Conservation (phyloP, 78 protist species). For the Dictyostelium firmibasis region DNA sequence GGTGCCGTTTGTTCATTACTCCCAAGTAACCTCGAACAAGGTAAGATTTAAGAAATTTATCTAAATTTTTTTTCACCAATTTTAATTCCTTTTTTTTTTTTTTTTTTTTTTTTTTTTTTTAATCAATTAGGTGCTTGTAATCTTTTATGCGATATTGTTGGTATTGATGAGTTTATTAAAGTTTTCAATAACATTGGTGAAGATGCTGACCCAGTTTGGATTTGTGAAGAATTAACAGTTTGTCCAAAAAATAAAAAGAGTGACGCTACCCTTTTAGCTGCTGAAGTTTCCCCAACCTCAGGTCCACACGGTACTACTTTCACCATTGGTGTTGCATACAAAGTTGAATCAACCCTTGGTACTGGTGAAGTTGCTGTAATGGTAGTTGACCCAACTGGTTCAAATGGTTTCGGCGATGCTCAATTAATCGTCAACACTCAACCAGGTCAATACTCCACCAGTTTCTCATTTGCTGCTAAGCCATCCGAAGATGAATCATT, state of each 20-base stretch:
- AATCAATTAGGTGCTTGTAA: conserved; percentile 39
- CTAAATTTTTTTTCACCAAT: background rate
- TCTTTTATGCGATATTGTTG: conserved; percentile 33
- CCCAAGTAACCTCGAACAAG: background rate
- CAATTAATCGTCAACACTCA: conserved; percentile 15
- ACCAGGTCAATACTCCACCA: background rate
- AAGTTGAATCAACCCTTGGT: background rate
- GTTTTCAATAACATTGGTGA: background rate
- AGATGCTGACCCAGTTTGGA: conserved; percentile 66
- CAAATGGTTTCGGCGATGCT: conserved; percentile 64
- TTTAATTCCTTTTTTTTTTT: background rate
- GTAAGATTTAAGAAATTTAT: background rate
- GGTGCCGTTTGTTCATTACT: conserved; percentile 11
- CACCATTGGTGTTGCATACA: conserved; percentile 10
- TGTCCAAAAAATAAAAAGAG: conserved; percentile 34
- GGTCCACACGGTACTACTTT: conserved; percentile 44
- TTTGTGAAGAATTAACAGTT: conserved; percentile 43
- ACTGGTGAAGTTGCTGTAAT: conserved; percentile 30
- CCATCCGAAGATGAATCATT: conserved; percentile 61
- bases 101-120: background rate
- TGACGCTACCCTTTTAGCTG: conserved; percentile 1
- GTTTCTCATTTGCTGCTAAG: conserved; percentile 26
- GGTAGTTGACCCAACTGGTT: conserved; percentile 58
- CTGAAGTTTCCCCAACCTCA: conserved; percentile 17
- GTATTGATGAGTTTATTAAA: conserved; percentile 66